Conservation (phyloP, 2,329 filamentous ascomycete species). For the Tolypocladium guangdongense region DNA sequence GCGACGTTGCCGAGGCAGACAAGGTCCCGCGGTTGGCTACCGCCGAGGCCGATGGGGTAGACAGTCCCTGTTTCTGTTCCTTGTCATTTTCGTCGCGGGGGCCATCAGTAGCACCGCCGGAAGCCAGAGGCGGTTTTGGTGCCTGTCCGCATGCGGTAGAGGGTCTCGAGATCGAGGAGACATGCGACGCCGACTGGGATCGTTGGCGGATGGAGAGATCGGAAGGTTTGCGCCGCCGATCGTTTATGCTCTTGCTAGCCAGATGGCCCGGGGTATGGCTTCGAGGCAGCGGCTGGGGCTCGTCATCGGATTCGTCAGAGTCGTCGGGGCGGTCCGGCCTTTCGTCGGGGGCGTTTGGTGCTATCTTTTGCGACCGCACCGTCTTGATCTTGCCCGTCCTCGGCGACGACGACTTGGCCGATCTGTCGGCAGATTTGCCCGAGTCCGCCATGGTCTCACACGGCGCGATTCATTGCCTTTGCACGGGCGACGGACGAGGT, state of each 20-base stretch:
- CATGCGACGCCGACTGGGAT: slow-evolving; percentile 37
- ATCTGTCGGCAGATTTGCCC: slow-evolving; percentile 19
- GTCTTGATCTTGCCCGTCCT: slow-evolving; percentile 16
- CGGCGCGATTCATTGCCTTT: slow-evolving; percentile 18
- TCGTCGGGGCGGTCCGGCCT: slow-evolving; percentile 13
- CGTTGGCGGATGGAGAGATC: slow-evolving; percentile 44
- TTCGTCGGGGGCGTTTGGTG: slow-evolving; percentile 16
- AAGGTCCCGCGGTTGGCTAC: slow-evolving; percentile 25
- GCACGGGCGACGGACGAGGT: not conserved
- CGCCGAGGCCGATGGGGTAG: slow-evolving; percentile 42
- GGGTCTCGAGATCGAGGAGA: slow-evolving; percentile 16
- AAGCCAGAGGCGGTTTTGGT: slow-evolving; percentile 12
- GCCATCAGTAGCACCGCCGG: slow-evolving; percentile 12
- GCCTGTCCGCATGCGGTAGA: slow-evolving; percentile 6
- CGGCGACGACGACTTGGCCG: slow-evolving; percentile 19
- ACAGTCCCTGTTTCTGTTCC: slow-evolving; percentile 25
- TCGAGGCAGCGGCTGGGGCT: slow-evolving; percentile 31
- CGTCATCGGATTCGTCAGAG: slow-evolving; percentile 23
- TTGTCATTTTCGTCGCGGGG: slow-evolving; percentile 13
- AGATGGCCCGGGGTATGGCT: slow-evolving; percentile 54
- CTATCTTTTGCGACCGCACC: slow-evolving; percentile 44
- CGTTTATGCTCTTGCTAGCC: slow-evolving; percentile 42
- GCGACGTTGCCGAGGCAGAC: slow-evolving; percentile 7
- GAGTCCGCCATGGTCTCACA: slow-evolving; percentile 32
- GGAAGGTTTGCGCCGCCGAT: slow-evolving; percentile 37